phyloP scores from a whole-genome alignment of 176 grass and related monocot genomes.

The Eragrostis curvula region DNA sequence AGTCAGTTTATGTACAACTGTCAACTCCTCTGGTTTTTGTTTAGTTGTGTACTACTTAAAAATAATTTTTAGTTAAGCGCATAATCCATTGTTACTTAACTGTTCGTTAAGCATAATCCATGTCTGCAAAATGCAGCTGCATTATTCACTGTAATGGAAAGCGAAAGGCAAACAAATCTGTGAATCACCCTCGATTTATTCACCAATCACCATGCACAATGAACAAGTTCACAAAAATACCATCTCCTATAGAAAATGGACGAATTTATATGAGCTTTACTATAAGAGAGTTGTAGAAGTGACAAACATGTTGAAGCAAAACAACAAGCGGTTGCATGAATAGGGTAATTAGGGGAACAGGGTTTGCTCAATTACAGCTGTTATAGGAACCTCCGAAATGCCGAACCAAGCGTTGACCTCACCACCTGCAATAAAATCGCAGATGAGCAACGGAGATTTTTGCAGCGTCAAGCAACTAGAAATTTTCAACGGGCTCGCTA shows the following conservation, averaged over 20 bases:
- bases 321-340: background rate
- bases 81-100: no score
- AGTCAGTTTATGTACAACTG: background rate
- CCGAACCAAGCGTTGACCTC: constrained; percentile 46
- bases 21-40: background rate
- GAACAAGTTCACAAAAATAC: background rate
- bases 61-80: background rate
- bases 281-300: background rate
- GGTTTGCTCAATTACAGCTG: constrained; percentile 44
- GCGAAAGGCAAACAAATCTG: no score
- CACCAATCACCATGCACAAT: background rate
- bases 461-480: no score
- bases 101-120: no score
- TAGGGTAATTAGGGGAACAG: background rate
- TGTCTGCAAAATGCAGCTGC: no score
- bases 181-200: background rate
- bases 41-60: background rate
- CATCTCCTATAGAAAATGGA: background rate
- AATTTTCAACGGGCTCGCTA: no score
- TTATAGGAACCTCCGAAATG: constrained; percentile 51
- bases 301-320: background rate
- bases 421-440: constrained; percentile 31
- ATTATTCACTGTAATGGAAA: background rate
- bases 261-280: background rate
- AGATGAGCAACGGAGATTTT: background rate